These are phyloP conservation scores for Monilinia laxa DNA, from an alignment of 2,329 filamentous ascomycete species.

Conservation along the genomic window DNA sequence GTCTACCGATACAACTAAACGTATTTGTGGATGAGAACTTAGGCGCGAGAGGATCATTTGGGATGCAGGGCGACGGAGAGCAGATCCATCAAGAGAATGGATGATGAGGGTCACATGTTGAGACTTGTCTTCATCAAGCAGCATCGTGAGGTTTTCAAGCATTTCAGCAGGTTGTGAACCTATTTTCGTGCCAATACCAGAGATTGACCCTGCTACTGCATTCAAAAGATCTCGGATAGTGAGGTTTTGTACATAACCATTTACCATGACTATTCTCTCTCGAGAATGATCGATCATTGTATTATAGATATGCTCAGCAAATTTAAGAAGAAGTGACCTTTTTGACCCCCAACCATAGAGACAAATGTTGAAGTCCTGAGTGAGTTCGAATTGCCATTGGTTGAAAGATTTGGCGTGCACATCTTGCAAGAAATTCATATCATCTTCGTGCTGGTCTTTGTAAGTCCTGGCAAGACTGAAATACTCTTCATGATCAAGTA, in stretches of 20 bases:
- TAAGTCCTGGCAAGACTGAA: slow-evolving; percentile 65
- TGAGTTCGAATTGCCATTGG: slow-evolving; percentile 90
- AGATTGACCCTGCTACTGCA: slow-evolving; percentile 64
- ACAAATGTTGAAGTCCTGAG: slow-evolving; percentile 83
- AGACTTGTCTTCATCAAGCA: slow-evolving; percentile 53
- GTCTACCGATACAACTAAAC: slow-evolving; percentile 78
- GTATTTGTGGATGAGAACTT: slow-evolving; percentile 69
- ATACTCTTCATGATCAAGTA: slow-evolving; percentile 91
- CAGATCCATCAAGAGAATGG: slow-evolving; percentile 80
- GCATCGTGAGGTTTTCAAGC: slow-evolving; percentile 62
- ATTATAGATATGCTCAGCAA: slow-evolving; percentile 68
- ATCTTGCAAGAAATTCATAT: slow-evolving; percentile 69
- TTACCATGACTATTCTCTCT: slow-evolving; percentile 73
- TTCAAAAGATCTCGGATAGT: slow-evolving; percentile 68
- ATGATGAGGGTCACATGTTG: slow-evolving; percentile 66
- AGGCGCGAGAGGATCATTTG: slow-evolving; percentile 76
- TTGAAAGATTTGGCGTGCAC: slow-evolving; percentile 80
- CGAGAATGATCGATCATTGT: slow-evolving; percentile 38
- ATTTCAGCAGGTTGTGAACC: slow-evolving; percentile 60
- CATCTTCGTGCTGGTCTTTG: slow-evolving; percentile 66
- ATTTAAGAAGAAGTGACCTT: slow-evolving; percentile 67
- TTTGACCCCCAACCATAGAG: slow-evolving; percentile 94
- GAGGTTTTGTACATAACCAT: slow-evolving; percentile 72
- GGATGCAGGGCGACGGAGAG: slow-evolving; percentile 67
- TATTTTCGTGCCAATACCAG: slow-evolving; percentile 46